Base-by-base conservation (phyloP, 441 rosid species). In the Eutrema salsugineum region DNA sequence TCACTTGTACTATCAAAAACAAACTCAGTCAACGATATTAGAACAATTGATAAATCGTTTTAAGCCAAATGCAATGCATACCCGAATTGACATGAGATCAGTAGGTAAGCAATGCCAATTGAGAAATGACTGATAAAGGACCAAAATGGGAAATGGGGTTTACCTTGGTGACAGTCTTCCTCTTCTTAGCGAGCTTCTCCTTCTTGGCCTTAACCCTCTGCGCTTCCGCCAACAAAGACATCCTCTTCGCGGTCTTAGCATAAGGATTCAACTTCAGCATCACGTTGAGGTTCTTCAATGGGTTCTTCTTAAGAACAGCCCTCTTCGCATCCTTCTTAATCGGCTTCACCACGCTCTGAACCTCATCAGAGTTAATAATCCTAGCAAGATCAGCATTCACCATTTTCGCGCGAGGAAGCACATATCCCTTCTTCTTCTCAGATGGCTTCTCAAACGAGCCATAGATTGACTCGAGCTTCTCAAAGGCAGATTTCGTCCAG, bases 331-430 rank as follows among this genome's bases (percentile, higher is more conserved):
- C 92, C 81, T 71, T 84, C 83, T 91, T 87, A 8, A 89, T 84
- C 0, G 99, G 99, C 72, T 80, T 91, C 50, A 91, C 96, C 0
- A 91, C 98, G 6, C 97, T 90, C 77, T 95, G 99, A 1, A 95
- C 87, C 86, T 95, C 98, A 76, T 95, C 99, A 3, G 98, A 92
- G 77, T 95, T 95, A 47, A 92, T 95, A 58, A 94, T 92, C 83
- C 99, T 88, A 11, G 98, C 84, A 16, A 95, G 71, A 36, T 95
- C 99, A 62, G 97, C 97, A 70, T 95, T 95, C 40, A 89, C 92
- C 97, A 94, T 92, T 84, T 92, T 92, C 0, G 98, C 11, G 19
- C 97, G 86, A 0, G 99, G 99, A 19, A 95, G 47, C 30, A 92
- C 84, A 14, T 95, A 95, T 0, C 97, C 96, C 72, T 85, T 92